Percentiles rank a stretch among this genome's conserved stretches.
phyloP scores from a whole-genome alignment of 306 rosid species.

The Medicago ruthenica region DNA sequence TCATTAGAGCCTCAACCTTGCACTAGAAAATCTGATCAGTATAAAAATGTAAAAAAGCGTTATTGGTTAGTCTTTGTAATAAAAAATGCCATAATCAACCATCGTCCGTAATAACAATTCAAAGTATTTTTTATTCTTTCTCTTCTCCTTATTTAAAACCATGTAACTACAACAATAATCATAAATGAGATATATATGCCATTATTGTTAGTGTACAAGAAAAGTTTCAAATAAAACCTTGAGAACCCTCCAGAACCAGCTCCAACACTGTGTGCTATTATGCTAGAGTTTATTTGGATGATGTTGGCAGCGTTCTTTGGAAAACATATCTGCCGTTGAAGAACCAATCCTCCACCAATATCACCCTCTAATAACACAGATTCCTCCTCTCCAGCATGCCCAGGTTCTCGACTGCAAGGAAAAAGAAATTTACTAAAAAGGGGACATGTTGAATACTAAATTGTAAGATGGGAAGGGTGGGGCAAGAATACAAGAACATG shows the following conservation, averaged over 20 bases:
- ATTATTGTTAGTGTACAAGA: constrained; percentile 15
- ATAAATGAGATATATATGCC: constrained; percentile 23
- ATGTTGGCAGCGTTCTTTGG: constrained; percentile 57
- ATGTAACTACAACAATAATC: constrained; percentile 1
- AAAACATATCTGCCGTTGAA: constrained; percentile 64
- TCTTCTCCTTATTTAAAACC: background rate
- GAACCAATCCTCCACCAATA: constrained; percentile 87
- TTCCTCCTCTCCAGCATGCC: constrained; percentile 74
- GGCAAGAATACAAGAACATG: constrained; percentile 6
- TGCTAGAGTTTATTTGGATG: constrained; percentile 73
- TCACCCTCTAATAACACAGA: constrained; percentile 79
- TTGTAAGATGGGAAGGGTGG: background rate
- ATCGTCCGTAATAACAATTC: background rate
- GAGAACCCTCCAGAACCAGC: constrained; percentile 99
- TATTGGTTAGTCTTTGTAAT: background rate
- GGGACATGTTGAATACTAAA: constrained; percentile 27
- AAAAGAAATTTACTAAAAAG: constrained; percentile 15
- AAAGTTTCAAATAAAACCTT: constrained; percentile 60
- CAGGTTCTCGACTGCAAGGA: constrained; percentile 68
- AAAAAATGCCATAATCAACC: background rate
- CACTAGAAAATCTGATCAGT: background rate
- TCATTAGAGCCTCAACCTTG: constrained; percentile 9
- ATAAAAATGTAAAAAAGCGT: too few relatives aligned
- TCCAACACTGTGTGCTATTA: constrained; percentile 77
- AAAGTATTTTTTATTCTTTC: background rate